phyloP scores from a whole-genome alignment of 2,329 filamentous ascomycete genomes.

The Exophiala sp. region DNA sequence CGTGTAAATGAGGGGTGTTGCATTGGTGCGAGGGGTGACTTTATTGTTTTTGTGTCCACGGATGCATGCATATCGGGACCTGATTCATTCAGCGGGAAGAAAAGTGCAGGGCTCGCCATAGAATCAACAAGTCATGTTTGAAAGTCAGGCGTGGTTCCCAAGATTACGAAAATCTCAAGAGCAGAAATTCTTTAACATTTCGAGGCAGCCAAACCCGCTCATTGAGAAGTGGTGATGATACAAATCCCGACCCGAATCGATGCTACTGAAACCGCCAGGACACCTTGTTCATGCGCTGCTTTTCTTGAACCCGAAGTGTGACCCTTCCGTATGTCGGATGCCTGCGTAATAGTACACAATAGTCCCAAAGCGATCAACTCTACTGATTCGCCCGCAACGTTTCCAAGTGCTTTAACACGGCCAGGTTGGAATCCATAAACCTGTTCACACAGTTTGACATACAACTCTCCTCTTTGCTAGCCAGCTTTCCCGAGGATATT shows the following conservation, averaged over 20 bases:
- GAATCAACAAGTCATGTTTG: conserved; percentile 37
- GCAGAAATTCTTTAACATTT: conserved; percentile 19
- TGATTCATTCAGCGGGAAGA: conserved; percentile 28
- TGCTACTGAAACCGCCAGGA: conserved; percentile 1
- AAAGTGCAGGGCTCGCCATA: conserved; percentile 24
- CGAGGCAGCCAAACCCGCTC: background rate
- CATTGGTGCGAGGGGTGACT: conserved; percentile 29
- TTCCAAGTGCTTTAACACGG: conserved; percentile 82
- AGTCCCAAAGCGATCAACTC: background rate
- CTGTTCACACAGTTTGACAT: conserved; percentile 90
- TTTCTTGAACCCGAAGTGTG: background rate
- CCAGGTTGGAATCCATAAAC: conserved; percentile 82
- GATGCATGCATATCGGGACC: conserved; percentile 34
- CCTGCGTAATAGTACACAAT: conserved; percentile 7
- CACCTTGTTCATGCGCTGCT: conserved; percentile 1
- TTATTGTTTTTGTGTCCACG: conserved; percentile 45
- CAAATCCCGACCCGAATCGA: background rate
- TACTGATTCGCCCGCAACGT: conserved; percentile 49
- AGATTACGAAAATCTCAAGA: conserved; percentile 18
- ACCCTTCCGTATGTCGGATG: too few relatives aligned
- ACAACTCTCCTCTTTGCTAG: conserved; percentile 75
- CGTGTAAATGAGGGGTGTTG: conserved; percentile 58
- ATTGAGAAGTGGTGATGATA: conserved; percentile 5
- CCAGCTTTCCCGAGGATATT: conserved; percentile 69
- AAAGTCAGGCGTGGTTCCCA: conserved; percentile 27